Evolutionary conservation across 2,329 filamentous ascomycete species (phyloP), one percentile per base, ranked within the genome.

Genomic region (Neoscytalidium dimidiatum): DNA sequence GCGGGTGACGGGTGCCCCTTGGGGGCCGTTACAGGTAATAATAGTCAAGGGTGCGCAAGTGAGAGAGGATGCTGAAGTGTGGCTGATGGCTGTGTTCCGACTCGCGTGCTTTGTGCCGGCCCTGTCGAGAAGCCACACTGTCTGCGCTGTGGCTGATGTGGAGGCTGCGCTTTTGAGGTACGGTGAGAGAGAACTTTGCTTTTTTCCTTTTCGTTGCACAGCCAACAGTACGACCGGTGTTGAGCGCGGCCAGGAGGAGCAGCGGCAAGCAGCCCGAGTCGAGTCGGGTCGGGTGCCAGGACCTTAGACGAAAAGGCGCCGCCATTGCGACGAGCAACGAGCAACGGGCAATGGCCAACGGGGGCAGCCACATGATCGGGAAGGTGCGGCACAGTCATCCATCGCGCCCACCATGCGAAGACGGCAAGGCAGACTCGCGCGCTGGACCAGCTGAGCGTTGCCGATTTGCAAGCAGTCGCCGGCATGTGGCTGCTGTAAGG

Each of bases 1-100:
- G 28, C 41, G 43, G 57, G 49, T 61, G 57, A 61, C 26, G 41
- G 56, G 57, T 43, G 44, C 13, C 35, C 4, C 13, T 61, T 61
- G 26, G 41, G 57, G 44, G 57, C 41, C 41, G 44, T 46, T 41
- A 49, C 41, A 49, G 31, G 57, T 38, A 61, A 61, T 23, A 61
- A 61, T 33, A 61, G 44, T 23, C 21, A 21, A 9, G 51, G 51
- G 26, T 13, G 49, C 14, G 28, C 9, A 19, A 9, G 6, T 11
- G 31, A 33, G 38, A 41, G 38, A 17, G 38, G 9, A 17, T 17
- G 43, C 23, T 7, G 56, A 31, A 28, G 26, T 49, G 58, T 51
- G 46, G 43, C 58, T 62, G 58, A n/a, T 35, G 43, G 38, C 43
- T 61, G 38, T 46, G 23, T 23, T 35, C 23, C 17, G 17, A 8